Evolutionary conservation across 2,329 filamentous ascomycete species (phyloP), one percentile per base, ranked within the genome.

Genomic region (Talaromyces sp.): DNA sequence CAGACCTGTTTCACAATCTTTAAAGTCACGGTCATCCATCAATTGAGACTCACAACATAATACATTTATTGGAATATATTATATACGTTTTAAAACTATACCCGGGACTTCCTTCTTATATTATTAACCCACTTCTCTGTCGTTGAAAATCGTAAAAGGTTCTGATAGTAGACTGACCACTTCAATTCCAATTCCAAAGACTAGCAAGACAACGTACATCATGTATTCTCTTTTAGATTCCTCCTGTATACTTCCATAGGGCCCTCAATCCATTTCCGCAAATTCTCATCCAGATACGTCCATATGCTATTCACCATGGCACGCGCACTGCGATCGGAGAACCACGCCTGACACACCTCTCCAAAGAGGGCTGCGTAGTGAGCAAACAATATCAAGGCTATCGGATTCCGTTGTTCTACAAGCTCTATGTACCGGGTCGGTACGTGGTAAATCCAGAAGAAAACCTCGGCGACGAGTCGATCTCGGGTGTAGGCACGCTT

Each of bases 351-450:
- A n/a, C 46, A 26, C 17, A 55, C 52, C 13, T 43, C 49, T n/a
- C 29, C 56, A 17, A 61, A 26, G 11, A 63, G 52, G 8, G 43
- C 31, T 35, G 63, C 62, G 43, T 59, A 63, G 51, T 62, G 59
- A 9, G 56, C 56, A 4, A 62, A 52, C 14, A 62, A 58, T 10
- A 64, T 61, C 11, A 63, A 27, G n/a, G 59, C 61, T 31, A 61
- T 55, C 13, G 58, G 59, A 14, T 58, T 50, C 11, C 56, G 61
- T 19, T 54, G 58, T n/a, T 61, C 58, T 27, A 63, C 9, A 11
- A 63, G 14, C n/a, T 63, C 58, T 17, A 63, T 56, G 21, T 60
- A 63, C 26, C 41, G 38, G 9, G 41, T 14, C 0, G 58, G 53
- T 7, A 61, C 17, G 21, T 56, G 38, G 11, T 55, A 51, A 27